Conservation (phyloP, 108 stramenopile species). For the Conticribra weissflogii region DNA sequence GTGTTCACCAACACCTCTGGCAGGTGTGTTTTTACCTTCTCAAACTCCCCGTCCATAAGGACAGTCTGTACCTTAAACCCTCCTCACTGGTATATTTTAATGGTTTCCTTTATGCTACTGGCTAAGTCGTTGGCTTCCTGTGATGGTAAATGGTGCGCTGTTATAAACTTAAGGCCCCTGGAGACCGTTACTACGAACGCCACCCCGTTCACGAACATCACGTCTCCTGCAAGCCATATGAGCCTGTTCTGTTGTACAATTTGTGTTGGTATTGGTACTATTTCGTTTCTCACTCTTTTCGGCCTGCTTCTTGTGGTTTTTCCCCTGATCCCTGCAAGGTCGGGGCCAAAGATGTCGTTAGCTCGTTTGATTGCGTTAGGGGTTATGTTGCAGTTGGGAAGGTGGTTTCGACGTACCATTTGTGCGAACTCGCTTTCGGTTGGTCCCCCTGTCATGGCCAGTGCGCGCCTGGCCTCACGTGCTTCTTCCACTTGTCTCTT, state of each 20-base stretch:
- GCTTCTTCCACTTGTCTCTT: conserved; percentile 23
- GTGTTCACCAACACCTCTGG: conserved; percentile 14
- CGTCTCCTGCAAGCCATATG: conserved; percentile 38
- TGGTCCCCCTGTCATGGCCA: too few species aligned
- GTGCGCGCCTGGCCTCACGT: conserved; percentile 13
- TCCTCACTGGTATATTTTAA: too few species aligned
- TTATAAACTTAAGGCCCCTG: too few species aligned
- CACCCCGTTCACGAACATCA: conserved; percentile 45
- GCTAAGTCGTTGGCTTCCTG: conserved; percentile 13
- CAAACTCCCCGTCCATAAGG: conserved; percentile 34
- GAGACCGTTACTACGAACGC: conserved; percentile 30
- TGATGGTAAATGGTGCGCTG: conserved; percentile 16
- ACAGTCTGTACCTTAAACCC: conserved; percentile 9
- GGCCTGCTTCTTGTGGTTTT: conserved; percentile 25
- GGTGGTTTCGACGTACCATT: conserved; percentile 26
- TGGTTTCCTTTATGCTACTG: background rate
- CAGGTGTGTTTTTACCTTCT: background rate
- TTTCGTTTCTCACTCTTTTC: conserved; percentile 16
- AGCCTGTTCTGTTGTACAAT: conserved; percentile 10
- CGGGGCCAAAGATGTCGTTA: conserved; percentile 33
- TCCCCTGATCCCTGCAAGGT: conserved; percentile 30
- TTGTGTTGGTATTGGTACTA: conserved; percentile 21
- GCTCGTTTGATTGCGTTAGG: conserved; percentile 15
- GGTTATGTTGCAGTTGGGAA: conserved; percentile 32
- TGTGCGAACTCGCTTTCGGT: conserved; percentile 11